Evolutionary conservation across 139 green algal genomes (phyloP).

Genomic region (Chlorella sp.): DNA sequence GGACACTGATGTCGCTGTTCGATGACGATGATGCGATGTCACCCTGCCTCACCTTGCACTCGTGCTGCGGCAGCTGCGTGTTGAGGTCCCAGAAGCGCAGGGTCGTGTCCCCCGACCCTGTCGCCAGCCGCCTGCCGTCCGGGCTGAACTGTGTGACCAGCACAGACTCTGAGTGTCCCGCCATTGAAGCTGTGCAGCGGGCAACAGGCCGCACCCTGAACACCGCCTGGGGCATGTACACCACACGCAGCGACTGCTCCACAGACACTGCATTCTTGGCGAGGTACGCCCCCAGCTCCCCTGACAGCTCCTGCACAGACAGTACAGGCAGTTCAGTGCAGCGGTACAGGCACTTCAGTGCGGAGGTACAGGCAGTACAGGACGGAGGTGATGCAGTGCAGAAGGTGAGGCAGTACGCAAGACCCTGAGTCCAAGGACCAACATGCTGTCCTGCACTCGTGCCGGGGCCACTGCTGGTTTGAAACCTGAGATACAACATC

Average conservation of each 20-base stretch:
- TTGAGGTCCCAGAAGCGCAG: conserved; percentile 92
- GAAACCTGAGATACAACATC: too few relatives aligned
- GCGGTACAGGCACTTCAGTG: too few relatives aligned
- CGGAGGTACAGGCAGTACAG: too few relatives aligned
- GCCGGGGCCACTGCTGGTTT: too few relatives aligned
- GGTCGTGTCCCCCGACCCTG: conserved; percentile 85
- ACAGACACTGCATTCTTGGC: conserved; percentile 66
- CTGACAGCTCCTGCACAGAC: conserved; percentile 63
- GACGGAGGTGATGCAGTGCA: too few relatives aligned
- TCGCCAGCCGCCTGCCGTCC: conserved; percentile 78
- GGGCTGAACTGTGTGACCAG: conserved; percentile 97
- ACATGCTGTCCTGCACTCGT: too few relatives aligned
- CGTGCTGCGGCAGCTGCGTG: conserved; percentile 74
- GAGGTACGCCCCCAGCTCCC: conserved; percentile 66
- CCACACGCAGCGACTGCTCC: conserved; percentile 76
- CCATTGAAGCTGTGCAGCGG: conserved; percentile 84
- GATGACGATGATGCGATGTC: too few relatives aligned
- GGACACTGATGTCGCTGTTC: too few relatives aligned
- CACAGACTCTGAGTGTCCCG: conserved; percentile 88
- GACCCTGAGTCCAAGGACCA: too few relatives aligned
- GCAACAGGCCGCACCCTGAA: conserved; percentile 92
- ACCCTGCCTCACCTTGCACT: conserved; percentile 71
- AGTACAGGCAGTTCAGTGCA: too few relatives aligned
- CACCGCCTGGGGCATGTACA: conserved; percentile 86
- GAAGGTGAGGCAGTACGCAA: too few relatives aligned